Percentiles rank a stretch among this genome's conserved stretches.
These are phyloP conservation scores for Penicillium argentinense DNA, from an alignment of 495 filamentous ascomycete genomes.

Conservation along the genomic window DNA sequence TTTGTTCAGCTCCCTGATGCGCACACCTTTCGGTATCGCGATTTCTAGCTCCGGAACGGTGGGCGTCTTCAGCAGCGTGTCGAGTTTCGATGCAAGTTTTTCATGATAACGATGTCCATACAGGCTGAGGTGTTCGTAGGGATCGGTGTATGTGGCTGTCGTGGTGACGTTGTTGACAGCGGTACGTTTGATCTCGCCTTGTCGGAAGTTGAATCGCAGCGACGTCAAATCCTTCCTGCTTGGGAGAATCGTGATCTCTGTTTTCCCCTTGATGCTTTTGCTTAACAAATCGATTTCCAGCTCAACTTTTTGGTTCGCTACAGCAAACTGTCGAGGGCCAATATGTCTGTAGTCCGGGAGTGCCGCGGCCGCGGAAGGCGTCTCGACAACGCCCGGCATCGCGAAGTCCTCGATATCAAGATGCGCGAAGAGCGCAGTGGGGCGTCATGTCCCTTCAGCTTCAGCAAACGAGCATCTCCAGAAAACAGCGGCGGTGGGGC, in stretches of 20 bases:
- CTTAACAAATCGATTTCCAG: conserved; percentile 82
- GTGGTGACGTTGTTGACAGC: conserved; percentile 67
- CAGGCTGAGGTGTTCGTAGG: conserved; percentile 65
- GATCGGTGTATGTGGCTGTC: conserved; percentile 65
- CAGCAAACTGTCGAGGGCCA: conserved; percentile 56
- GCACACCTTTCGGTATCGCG: conserved; percentile 62
- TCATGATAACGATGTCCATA: conserved; percentile 79
- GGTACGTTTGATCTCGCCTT: conserved; percentile 70
- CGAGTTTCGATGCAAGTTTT: conserved; percentile 65
- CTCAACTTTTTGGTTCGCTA: conserved; percentile 81
- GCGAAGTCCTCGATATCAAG: conserved; percentile 40
- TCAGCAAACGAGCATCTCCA: conserved; percentile 14
- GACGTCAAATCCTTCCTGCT: conserved; percentile 61
- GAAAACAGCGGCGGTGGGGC: neutral
- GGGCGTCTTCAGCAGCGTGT: conserved; percentile 57
- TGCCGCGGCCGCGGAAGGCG: conserved; percentile 31
- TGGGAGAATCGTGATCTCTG: conserved; percentile 76
- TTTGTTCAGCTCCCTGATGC: conserved; percentile 63
- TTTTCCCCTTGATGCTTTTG: conserved; percentile 73
- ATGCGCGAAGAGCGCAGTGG: conserved; percentile 42
- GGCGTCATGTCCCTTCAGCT: conserved; percentile 41
- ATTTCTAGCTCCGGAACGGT: conserved; percentile 62
- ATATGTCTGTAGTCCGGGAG: conserved; percentile 31
- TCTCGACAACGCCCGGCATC: conserved; percentile 50
- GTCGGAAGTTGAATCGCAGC: conserved; percentile 82